A percentile compares a stretch with the other conserved stretches of the same genome.
Conservation (phyloP, 2,329 filamentous ascomycete genomes). For the Coniella vitis region DNA sequence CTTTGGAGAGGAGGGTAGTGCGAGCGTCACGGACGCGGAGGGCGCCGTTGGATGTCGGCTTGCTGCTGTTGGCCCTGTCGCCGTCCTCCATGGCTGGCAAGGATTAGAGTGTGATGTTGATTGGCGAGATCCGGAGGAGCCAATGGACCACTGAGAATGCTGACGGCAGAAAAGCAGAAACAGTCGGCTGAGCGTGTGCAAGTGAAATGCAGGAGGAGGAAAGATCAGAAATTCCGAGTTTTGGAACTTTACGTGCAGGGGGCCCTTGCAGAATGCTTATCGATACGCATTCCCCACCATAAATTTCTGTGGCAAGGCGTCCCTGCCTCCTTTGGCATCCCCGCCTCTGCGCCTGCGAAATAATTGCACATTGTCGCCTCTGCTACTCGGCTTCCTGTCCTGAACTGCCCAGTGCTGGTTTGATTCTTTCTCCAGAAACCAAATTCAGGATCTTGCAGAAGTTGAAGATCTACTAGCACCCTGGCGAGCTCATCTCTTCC, state of each 20-base stretch:
- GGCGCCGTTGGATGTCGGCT: slow-evolving; percentile 45
- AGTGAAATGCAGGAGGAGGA: neutral
- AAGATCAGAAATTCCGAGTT: slow-evolving; percentile 2
- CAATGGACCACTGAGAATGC: neutral
- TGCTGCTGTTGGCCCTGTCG: slow-evolving; percentile 23
- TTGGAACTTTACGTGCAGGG: slow-evolving; percentile 2
- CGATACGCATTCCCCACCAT: slow-evolving; percentile 20
- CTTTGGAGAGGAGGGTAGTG: slow-evolving; percentile 44
- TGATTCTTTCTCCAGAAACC: too few species aligned
- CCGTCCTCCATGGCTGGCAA: slow-evolving; percentile 25
- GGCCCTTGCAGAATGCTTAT: neutral
- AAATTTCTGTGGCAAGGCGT: slow-evolving; percentile 17
- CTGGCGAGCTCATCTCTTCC: slow-evolving; percentile 59
- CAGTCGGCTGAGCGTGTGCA: neutral
- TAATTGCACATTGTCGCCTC: too few species aligned
- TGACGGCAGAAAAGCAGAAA: neutral
- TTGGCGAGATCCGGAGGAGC: neutral
- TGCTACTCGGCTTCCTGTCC: too few species aligned
- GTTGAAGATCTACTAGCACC: slow-evolving; percentile 33
- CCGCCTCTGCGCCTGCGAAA: neutral
- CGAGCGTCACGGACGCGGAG: slow-evolving; percentile 41
- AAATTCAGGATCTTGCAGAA: too few species aligned
- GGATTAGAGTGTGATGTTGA: neutral
- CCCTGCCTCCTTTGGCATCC: neutral
- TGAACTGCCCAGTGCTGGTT: too few species aligned